These are phyloP conservation scores for Exophiala sp. DNA, from an alignment of 2,329 filamentous ascomycete species.

Conservation along the genomic window DNA sequence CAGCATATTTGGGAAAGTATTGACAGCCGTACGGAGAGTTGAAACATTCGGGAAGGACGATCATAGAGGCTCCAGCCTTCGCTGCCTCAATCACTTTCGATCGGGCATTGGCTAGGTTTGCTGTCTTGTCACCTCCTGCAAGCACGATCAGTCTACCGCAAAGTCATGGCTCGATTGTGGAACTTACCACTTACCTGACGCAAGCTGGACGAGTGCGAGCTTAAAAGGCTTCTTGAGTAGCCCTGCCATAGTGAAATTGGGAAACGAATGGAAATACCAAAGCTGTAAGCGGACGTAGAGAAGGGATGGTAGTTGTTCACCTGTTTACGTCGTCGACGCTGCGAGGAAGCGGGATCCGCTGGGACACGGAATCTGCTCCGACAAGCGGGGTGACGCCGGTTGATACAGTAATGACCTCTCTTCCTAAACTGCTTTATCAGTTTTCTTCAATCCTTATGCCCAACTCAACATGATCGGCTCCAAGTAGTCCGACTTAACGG, in stretches of 20 bases:
- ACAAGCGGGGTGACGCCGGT: no score
- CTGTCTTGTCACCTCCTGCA: slow-evolving; percentile 71
- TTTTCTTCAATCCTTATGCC: no score
- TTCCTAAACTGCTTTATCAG: no score
- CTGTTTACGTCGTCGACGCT: no score
- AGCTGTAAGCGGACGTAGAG: no score
- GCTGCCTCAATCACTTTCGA: slow-evolving; percentile 80
- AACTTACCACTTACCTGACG: slow-evolving; percentile 53
- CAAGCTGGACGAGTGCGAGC: slow-evolving; percentile 77
- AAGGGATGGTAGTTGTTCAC: no score
- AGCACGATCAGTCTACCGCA: slow-evolving; percentile 15
- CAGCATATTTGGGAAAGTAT: slow-evolving; percentile 89
- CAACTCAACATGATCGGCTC: no score
- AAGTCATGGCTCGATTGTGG: background rate
- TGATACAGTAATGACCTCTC: no score
- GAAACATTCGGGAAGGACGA: slow-evolving; percentile 97
- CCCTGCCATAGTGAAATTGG: slow-evolving; percentile 42
- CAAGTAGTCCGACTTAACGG: no score
- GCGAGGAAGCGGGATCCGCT: no score
- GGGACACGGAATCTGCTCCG: no score
- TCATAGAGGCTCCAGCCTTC: slow-evolving; percentile 70
- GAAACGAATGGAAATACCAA: background rate
- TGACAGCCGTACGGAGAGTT: slow-evolving; percentile 94
- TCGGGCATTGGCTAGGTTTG: slow-evolving; percentile 78
- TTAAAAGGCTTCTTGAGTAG: slow-evolving; percentile 74